Conservation (phyloP, 2,329 filamentous ascomycete genomes). For the Tolypocladium tropicale region DNA sequence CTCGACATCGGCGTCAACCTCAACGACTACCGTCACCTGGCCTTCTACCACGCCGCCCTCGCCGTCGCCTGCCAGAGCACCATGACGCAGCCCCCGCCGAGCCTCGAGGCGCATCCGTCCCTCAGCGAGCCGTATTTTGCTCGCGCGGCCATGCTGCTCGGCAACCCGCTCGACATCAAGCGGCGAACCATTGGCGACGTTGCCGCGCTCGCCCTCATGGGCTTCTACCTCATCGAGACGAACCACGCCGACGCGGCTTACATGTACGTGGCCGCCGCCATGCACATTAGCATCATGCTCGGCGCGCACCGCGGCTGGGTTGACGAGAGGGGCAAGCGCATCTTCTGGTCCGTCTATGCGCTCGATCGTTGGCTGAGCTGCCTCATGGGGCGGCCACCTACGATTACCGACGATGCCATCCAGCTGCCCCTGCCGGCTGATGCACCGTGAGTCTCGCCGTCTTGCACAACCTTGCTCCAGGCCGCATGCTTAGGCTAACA, state of each 20-base stretch:
- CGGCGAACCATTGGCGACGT: constrained; percentile 31
- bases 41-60: constrained; percentile 35
- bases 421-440: constrained; percentile 29
- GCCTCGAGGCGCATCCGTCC: constrained; percentile 18
- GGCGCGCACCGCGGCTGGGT: constrained; percentile 34
- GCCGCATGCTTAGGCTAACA: neutral
- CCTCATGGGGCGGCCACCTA: constrained; percentile 37
- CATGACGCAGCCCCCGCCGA: constrained; percentile 4
- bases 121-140: constrained; percentile 34
- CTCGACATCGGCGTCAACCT: constrained; percentile 12
- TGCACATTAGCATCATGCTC: constrained; percentile 36
- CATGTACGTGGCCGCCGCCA: constrained; percentile 34
- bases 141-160: constrained; percentile 30
- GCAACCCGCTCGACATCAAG: constrained; percentile 35
- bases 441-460: constrained; percentile 23
- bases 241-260: constrained; percentile 38
- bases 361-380: constrained; percentile 38
- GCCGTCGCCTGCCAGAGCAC: constrained; percentile 22
- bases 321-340: constrained; percentile 32
- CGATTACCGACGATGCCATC: constrained; percentile 36
- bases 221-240: constrained; percentile 37
- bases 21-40: constrained; percentile 25
- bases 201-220: constrained; percentile 33
- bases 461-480: neutral
- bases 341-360: constrained; percentile 44